These are phyloP conservation scores for Lodderomyces jiufengensis DNA, from an alignment of 1,139 yeast species.

Conservation along the genomic window DNA sequence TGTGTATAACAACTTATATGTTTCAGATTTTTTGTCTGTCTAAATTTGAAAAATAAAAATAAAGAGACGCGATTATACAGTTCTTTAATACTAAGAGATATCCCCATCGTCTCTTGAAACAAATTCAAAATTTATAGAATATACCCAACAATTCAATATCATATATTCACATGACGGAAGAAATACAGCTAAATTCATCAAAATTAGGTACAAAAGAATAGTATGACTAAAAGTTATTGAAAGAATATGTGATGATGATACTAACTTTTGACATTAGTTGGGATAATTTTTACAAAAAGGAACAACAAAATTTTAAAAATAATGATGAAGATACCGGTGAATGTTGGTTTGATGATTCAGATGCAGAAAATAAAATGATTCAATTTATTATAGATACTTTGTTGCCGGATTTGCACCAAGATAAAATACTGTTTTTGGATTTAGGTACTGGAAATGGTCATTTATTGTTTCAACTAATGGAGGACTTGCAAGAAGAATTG, in stretches of 20 bases:
- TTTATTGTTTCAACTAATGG: slow-evolving; percentile 61
- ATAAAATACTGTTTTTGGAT: slow-evolving; percentile 56
- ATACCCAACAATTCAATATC: too few species aligned
- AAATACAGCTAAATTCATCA: slow-evolving; percentile 61
- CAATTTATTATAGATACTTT: slow-evolving; percentile 48
- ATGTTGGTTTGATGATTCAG: slow-evolving; percentile 92
- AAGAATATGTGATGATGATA: too few species aligned
- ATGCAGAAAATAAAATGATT: slow-evolving; percentile 81
- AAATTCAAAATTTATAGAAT: too few species aligned
- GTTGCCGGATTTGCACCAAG: slow-evolving; percentile 19
- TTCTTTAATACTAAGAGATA: not conserved
- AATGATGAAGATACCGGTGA: slow-evolving; percentile 89
- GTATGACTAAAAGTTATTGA: slow-evolving; percentile 44
- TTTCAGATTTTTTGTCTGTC: too few species aligned
- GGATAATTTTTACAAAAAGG: slow-evolving; percentile 81
- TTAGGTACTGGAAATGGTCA: slow-evolving; percentile 97
- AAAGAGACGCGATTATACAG: not conserved
- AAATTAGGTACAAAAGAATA: slow-evolving; percentile 76
- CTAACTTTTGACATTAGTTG: too few species aligned
- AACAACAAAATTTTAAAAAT: slow-evolving; percentile 62
- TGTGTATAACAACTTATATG: too few species aligned
- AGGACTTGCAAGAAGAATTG: slow-evolving; percentile 49
- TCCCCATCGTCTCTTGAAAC: slow-evolving; percentile 2
- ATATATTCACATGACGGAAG: slow-evolving; percentile 38
- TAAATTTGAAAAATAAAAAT: not conserved